Evolutionary conservation across 352 stramenopile genomes (phyloP), one percentile per base, ranked within the genome.

Genomic region (Phytopythium cucurbitacearum): DNA sequence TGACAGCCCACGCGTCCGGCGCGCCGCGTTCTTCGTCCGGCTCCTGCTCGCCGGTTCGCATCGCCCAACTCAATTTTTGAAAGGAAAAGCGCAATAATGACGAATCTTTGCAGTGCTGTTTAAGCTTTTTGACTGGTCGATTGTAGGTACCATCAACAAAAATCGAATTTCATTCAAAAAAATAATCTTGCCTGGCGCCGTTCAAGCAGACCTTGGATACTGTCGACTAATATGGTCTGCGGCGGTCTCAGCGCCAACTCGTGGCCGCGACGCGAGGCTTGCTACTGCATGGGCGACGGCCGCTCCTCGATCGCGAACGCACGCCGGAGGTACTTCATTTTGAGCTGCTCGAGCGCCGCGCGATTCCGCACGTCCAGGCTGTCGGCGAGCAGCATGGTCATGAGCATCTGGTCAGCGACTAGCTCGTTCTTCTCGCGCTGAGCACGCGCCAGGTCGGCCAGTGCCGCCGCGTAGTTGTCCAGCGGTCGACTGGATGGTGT

Each of bases 331-430:
- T 62, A 62, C 36, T 62, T 62, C 15, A 47, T 45, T 48, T 62
- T 56, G 34, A 62, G 56, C 41, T 57, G 56, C 41, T 51, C 56
- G 21, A 62, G 48, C 41, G 48, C 48, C 2, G 28, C 16, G 12
- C 48, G 48, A n/a, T 62, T 62, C 12, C 48, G 10, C 15, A 48
- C 10, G 56, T 62, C 48, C 21, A 39, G 37, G 9, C 21, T 46
- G 42, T 62, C 56, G 6, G 48, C 41, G 10, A 62, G 56, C 48
- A 62, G 42, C 48, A 62, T 62, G 16, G 56, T 56, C 48, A 62
- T 56, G 16, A 62, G 56, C 56, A 62, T 57, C 36, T 62, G 48
- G 48, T 62, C 56, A 3, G 56, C 56, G 12, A 56, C 49, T 16
- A 62, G 42, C n/a, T 56, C 56, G 37, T 62, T 62, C 35, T 56